Evolutionary conservation across 2,329 filamentous ascomycete species (phyloP), one percentile per base, ranked within the genome.

Genomic region (Exophiala sp.): DNA sequence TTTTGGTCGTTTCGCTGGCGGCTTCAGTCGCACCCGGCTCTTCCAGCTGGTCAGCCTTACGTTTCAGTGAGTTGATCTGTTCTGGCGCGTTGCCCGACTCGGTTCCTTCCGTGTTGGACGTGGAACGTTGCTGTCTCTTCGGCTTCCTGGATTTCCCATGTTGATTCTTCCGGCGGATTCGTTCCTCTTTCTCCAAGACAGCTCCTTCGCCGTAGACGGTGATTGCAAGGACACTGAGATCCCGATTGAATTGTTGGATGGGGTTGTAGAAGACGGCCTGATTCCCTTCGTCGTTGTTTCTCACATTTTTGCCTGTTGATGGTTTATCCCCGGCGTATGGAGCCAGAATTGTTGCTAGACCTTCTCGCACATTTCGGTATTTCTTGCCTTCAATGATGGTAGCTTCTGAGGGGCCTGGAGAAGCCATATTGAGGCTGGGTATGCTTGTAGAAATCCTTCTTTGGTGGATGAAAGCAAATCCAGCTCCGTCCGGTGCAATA

Each of bases 231-330:
- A 96, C 88, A 53, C 88, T 96, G 58, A 98, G 70, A 65, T 98
- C 93, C 40, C 94, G 85, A 69, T 98, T 98, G 75, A 97, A 98
- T 66, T 98, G 93, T 66, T 98, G 93, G 47, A 98, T 96, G 0
- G 93, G 91, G 62, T 98, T 98, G 77, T 98, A 98, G 65, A 98
- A 98, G 48, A 98, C 94, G 27, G 76, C 74, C 62, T 91, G 85
- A 60, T 83, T 79, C 32, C 81, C 75, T 60, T 81, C 76, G 44
- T 82, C 78, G 52, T 77, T 72, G 62, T 80, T 78, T 49, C 74
- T 64, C 49, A 67, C 67, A 22, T 67, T 59, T 52, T 70, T 65
- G 32, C 59, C 64, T 1, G 34, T 37, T 14, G 43, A 7, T 13
- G 34, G 39, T 9, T 62, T 53, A 55, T 68, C 66, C 58, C 68